phyloP scores from a whole-genome alignment of 495 filamentous ascomycete genomes.

The Extremus antarcticus region DNA sequence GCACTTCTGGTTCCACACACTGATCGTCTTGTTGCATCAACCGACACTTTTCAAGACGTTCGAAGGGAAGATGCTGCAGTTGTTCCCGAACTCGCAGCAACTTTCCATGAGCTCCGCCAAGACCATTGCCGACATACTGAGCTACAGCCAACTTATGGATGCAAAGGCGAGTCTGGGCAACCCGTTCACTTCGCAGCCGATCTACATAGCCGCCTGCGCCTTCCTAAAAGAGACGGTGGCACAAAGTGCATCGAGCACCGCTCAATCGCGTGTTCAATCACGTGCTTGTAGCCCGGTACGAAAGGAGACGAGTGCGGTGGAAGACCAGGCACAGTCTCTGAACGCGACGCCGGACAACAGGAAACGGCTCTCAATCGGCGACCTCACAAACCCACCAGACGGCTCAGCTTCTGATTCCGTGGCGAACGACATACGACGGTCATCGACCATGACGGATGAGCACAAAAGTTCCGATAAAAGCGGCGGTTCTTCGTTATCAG shows the following conservation, averaged over 20 bases:
- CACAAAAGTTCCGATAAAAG: neutral
- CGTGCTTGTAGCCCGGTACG: conserved; percentile 23
- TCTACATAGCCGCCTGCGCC: conserved; percentile 80
- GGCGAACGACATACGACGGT: neutral
- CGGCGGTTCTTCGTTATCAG: neutral
- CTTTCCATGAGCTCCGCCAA: conserved; percentile 81
- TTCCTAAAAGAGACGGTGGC: conserved; percentile 67
- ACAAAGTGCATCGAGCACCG: conserved; percentile 44
- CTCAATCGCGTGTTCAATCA: conserved; percentile 34
- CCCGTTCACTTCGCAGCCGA: conserved; percentile 79
- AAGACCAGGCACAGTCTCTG: neutral
- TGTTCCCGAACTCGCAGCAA: conserved; percentile 67
- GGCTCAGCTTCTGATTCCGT: neutral
- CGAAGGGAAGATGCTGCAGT: conserved; percentile 54
- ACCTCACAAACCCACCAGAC: neutral
- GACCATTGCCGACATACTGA: conserved; percentile 75
- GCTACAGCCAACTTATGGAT: conserved; percentile 68
- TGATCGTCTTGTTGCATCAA: conserved; percentile 75
- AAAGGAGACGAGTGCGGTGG: neutral
- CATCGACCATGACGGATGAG: neutral
- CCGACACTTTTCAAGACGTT: conserved; percentile 69
- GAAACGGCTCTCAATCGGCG: neutral
- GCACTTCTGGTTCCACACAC: conserved; percentile 83
- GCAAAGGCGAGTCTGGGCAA: conserved; percentile 72
- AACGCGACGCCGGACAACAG: neutral